A percentile compares a stretch with the other conserved stretches of the same genome.
phyloP scores from a whole-genome alignment of 306 rosid genomes.

The Quercus parvula region DNA sequence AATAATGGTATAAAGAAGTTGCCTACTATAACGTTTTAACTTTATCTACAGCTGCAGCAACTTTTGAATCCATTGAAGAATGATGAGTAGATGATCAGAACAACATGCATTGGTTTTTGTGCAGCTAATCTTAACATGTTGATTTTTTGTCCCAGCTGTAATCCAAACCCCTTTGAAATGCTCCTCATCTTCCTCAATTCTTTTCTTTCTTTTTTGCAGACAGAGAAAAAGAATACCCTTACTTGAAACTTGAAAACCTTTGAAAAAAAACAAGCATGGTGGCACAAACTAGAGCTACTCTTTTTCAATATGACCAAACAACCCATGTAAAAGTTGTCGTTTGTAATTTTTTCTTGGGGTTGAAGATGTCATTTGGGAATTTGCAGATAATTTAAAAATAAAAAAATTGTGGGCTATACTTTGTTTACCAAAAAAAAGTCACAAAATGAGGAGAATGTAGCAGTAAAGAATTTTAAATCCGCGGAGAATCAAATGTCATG shows the following conservation, averaged over 20 bases:
- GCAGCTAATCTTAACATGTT: slow-evolving; percentile 33
- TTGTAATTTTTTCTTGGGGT: slow-evolving; percentile 3
- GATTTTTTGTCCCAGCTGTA: slow-evolving; percentile 43
- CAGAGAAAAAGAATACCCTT: slow-evolving; percentile 20
- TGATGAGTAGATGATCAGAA: slow-evolving; percentile 57
- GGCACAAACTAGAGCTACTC: slow-evolving; percentile 15
- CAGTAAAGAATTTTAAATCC: slow-evolving; percentile 16
- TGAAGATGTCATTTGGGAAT: slow-evolving; percentile 12
- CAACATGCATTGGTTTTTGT: slow-evolving; percentile 39
- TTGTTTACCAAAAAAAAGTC: slow-evolving; percentile 25
- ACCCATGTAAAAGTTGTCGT: slow-evolving; percentile 19
- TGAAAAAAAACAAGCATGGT: slow-evolving; percentile 47
- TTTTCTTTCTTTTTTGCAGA: slow-evolving; percentile 27
- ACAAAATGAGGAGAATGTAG: slow-evolving; percentile 25
- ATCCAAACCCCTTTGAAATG: slow-evolving; percentile 25
- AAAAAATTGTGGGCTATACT: slow-evolving; percentile 25
- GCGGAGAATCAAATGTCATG: slow-evolving; percentile 36
- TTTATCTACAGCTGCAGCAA: slow-evolving; percentile 45
- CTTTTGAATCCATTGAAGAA: slow-evolving; percentile 58
- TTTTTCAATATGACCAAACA: slow-evolving; percentile 25
- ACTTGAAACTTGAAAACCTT: slow-evolving; percentile 42
- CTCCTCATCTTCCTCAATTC: slow-evolving; percentile 15
- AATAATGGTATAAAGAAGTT: slow-evolving; percentile 50
- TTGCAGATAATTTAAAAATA: background rate
- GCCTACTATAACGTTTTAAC: slow-evolving; percentile 28